Conservation (phyloP, 257 asterid genomes). For the Solanum ossicruentum region DNA sequence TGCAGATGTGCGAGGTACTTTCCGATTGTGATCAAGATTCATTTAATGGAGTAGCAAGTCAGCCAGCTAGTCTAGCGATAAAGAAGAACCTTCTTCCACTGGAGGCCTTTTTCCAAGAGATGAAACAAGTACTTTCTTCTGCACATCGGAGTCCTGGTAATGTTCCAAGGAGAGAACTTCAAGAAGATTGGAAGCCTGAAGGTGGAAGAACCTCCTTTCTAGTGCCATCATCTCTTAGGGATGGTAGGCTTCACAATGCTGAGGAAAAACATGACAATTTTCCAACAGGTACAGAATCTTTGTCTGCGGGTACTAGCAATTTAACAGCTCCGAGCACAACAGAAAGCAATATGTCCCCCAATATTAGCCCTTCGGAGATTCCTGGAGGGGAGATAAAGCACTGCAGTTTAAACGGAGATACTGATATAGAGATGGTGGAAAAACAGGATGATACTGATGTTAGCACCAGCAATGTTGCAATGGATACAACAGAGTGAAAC, state of each 20-base stretch:
- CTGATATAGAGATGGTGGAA: neutral
- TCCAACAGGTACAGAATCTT: neutral
- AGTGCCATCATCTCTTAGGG: constrained; percentile 1
- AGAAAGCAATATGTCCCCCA: neutral
- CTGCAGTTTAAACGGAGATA: neutral
- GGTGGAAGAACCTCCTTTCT: constrained; percentile 4
- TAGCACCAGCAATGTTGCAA: neutral
- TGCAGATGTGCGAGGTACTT: constrained; percentile 52
- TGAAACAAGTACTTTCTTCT: constrained; percentile 34
- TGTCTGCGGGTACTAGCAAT: neutral
- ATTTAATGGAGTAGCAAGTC: neutral
- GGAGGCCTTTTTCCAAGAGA: constrained; percentile 30
- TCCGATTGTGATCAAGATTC: constrained; percentile 30
- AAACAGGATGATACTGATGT: neutral
- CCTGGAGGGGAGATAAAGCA: neutral
- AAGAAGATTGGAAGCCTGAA: constrained; percentile 14
- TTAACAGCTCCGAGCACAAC: neutral
- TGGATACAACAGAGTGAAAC: neutral
- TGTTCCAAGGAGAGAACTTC: neutral
- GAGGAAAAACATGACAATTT: neutral
- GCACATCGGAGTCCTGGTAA: constrained; percentile 12
- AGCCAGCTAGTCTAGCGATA: constrained; percentile 22
- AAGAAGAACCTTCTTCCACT: constrained; percentile 34
- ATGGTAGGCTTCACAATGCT: neutral
- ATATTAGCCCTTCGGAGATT: neutral